Percentiles rank a stretch among this genome's conserved stretches.
Evolutionary conservation across 106 monocot genomes (phyloP).

Genomic region (Apostasia shenzhenica): DNA sequence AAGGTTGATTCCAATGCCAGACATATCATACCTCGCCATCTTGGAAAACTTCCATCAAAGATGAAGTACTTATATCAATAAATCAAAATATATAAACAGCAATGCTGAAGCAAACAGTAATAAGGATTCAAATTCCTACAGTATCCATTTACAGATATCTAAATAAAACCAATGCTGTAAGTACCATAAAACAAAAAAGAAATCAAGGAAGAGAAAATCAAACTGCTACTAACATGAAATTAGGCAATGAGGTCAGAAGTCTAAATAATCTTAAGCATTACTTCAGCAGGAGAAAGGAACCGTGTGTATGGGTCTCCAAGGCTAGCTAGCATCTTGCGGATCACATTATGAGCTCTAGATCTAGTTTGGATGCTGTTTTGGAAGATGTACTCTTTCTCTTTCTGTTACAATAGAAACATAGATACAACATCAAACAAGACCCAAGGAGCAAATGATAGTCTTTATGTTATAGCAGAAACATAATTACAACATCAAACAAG

Average conservation of each 20-base stretch:
- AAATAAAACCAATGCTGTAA: not conserved
- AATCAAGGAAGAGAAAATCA: too few species aligned
- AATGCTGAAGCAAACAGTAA: constrained; percentile 1
- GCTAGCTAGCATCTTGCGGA: constrained; percentile 74
- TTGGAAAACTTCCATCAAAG: constrained; percentile 76
- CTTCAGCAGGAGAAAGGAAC: constrained; percentile 81
- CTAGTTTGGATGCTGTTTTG: constrained; percentile 51
- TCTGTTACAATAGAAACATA: constrained; percentile 22
- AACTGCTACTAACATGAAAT: too few species aligned
- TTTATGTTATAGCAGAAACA: too few species aligned
- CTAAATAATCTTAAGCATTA: constrained; percentile 13
- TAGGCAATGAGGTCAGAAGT: too few species aligned
- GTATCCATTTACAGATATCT: too few species aligned
- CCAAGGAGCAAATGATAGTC: too few species aligned
- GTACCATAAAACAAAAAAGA: constrained; percentile 8
- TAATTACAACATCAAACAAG: too few species aligned
- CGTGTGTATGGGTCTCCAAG: constrained; percentile 86
- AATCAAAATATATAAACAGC: constrained; percentile 16
- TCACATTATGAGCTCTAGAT: constrained; percentile 67
- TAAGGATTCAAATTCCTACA: not conserved
- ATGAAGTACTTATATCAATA: constrained; percentile 19
- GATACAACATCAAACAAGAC: not conserved
- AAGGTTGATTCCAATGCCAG: constrained; percentile 91
- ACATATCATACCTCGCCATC: constrained; percentile 92
- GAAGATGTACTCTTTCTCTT: constrained; percentile 60